Conservation (phyloP, 2,329 filamentous ascomycete genomes). For the Colletotrichum lentis region DNA sequence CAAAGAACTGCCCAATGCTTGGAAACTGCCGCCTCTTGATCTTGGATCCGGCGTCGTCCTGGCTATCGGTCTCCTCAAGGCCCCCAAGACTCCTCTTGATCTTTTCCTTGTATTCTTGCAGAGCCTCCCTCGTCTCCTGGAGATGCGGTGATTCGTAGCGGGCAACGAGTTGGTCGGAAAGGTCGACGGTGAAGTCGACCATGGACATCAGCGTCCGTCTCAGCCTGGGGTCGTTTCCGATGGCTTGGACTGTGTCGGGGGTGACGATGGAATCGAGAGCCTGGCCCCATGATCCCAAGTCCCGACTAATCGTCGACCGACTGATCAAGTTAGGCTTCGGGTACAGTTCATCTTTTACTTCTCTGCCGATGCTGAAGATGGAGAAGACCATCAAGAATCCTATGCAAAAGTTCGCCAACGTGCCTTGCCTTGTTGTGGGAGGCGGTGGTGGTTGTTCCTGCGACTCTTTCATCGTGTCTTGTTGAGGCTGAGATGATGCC, state of each 20-base stretch:
- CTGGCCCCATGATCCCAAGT: constrained; percentile 30
- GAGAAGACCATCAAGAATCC: constrained; percentile 33
- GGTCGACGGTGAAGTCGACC: constrained; percentile 36
- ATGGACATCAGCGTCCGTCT: constrained; percentile 33
- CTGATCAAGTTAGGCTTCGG: not conserved
- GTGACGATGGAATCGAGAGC: constrained; percentile 33
- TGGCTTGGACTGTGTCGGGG: constrained; percentile 25
- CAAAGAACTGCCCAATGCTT: constrained; percentile 1
- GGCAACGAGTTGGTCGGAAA: constrained; percentile 26
- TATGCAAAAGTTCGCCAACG: constrained; percentile 16
- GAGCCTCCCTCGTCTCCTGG: constrained; percentile 27
- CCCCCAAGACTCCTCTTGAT: constrained; percentile 20
- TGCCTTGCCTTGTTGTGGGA: not conserved
- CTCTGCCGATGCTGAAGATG: constrained; percentile 30
- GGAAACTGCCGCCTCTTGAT: constrained; percentile 26
- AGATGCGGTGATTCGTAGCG: constrained; percentile 30
- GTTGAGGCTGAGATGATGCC: constrained; percentile 4
- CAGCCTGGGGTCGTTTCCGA: constrained; percentile 33
- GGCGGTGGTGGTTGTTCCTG: not conserved
- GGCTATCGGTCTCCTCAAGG: not conserved
- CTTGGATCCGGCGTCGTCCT: not conserved
- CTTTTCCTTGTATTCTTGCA: constrained; percentile 29
- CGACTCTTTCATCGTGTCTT: not conserved
- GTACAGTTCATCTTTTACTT: constrained; percentile 21
- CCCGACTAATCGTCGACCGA: not conserved